Conservation (phyloP, 768 basidiomycete genomes). For the Antrodiella citrinella region DNA sequence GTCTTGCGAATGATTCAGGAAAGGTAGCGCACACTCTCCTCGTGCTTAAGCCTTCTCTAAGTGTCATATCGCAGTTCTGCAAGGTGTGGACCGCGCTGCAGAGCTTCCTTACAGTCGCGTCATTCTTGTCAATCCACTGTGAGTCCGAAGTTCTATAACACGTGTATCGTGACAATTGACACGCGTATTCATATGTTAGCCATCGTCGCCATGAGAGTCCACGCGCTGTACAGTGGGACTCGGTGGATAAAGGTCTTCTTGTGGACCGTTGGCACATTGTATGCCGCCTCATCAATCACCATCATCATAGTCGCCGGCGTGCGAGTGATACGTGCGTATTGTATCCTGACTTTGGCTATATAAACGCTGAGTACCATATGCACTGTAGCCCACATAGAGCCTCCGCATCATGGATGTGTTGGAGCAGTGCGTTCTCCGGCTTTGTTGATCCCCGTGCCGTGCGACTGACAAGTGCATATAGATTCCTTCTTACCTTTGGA, state of each 20-base stretch:
- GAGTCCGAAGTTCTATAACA: not conserved
- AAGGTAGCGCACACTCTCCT: no score
- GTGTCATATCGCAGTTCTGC: conserved; percentile 20
- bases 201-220: conserved; percentile 19
- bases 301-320: conserved; percentile 17
- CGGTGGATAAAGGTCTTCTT: conserved; percentile 16
- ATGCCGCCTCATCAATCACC: conserved; percentile 13
- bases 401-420: conserved; percentile 19
- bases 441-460: not conserved
- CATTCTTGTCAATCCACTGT: conserved; percentile 24
- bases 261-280: conserved; percentile 14
- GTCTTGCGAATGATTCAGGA: not conserved
- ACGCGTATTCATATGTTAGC: conserved; percentile 7
- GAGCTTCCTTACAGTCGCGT: conserved; percentile 19
- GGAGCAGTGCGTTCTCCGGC: conserved; percentile 17
- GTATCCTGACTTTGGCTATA: not conserved
- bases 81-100: conserved; percentile 19
- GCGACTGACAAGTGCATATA: not conserved
- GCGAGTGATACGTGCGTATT: conserved; percentile 16
- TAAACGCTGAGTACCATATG: conserved; percentile 1
- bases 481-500: conserved; percentile 20
- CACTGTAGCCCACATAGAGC: conserved; percentile 13
- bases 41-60: no score
- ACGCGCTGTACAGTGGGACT: conserved; percentile 18
- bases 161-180: not conserved